phyloP scores from a whole-genome alignment of 208 protist genomes.

The Acanthamoeba pearcei region DNA sequence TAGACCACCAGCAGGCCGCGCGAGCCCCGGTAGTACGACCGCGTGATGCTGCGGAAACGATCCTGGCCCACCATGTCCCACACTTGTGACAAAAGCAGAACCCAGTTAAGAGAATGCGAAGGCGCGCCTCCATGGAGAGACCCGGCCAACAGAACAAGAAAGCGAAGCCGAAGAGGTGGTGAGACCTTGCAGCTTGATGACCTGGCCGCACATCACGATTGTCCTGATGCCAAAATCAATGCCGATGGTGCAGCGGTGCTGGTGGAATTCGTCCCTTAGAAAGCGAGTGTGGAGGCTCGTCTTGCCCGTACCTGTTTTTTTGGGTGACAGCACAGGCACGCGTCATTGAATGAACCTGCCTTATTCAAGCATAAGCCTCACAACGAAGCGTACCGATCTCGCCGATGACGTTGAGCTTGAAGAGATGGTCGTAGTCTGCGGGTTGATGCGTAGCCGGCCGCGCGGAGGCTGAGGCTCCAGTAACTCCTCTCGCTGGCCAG shows the following conservation, averaged over 20 bases:
- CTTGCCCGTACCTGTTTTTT: background rate
- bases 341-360: no score
- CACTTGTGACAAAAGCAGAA: background rate
- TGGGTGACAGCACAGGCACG: accelerated
- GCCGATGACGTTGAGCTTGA: conserved; percentile 70
- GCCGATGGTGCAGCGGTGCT: conserved; percentile 95
- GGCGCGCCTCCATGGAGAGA: no score
- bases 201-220: conserved; percentile 85
- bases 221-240: conserved; percentile 96
- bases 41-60: conserved; percentile 87
- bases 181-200: conserved; percentile 96
- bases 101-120: no score
- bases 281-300: background rate
- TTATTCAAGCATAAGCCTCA: background rate
- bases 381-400: background rate
- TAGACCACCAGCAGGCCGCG: conserved; percentile 86
- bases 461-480: background rate
- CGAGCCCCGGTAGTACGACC: conserved; percentile 86
- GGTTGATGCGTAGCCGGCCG: background rate
- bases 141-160: no score
- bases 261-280: background rate
- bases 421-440: conserved; percentile 36
- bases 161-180: no score
- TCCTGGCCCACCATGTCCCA: conserved; percentile 90
- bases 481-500: background rate